phyloP scores from a whole-genome alignment of 1,284 basidiomycete genomes.

The Ganoderma lingzhi region DNA sequence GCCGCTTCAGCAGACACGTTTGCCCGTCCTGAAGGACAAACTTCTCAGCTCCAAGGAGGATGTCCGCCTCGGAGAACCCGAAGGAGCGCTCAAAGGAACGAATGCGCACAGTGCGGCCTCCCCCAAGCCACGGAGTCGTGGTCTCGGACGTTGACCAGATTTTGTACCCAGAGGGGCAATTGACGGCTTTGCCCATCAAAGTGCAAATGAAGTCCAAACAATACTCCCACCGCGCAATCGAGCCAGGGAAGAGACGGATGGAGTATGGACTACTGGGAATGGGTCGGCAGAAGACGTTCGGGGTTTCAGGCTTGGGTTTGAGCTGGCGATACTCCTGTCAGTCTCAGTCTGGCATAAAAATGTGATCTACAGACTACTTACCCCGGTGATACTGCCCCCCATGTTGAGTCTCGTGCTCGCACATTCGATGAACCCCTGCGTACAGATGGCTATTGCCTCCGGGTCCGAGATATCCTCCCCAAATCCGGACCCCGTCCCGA shows the following conservation, averaged over 20 bases:
- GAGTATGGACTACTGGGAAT: neutral
- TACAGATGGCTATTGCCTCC: neutral
- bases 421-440: neutral
- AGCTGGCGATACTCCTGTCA: neutral
- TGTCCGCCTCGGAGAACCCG: neutral
- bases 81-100: neutral
- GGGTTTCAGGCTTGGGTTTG: neutral
- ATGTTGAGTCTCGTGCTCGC: neutral
- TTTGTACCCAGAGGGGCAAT: neutral
- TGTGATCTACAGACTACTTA: neutral
- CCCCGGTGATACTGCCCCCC: neutral
- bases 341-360: neutral
- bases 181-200: neutral
- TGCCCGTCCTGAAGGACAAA: conserved; percentile 1
- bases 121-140: neutral
- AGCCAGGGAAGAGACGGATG: conserved; percentile 3
- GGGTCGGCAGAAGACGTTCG: neutral
- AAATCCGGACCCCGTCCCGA: neutral
- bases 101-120: neutral
- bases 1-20: conserved; percentile 3
- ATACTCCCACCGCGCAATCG: neutral
- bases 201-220: neutral
- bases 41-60: neutral
- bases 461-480: neutral
- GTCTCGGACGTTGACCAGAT: neutral